Conservation (phyloP, 1,284 basidiomycete genomes). For the Acaromyces ingoldii region DNA sequence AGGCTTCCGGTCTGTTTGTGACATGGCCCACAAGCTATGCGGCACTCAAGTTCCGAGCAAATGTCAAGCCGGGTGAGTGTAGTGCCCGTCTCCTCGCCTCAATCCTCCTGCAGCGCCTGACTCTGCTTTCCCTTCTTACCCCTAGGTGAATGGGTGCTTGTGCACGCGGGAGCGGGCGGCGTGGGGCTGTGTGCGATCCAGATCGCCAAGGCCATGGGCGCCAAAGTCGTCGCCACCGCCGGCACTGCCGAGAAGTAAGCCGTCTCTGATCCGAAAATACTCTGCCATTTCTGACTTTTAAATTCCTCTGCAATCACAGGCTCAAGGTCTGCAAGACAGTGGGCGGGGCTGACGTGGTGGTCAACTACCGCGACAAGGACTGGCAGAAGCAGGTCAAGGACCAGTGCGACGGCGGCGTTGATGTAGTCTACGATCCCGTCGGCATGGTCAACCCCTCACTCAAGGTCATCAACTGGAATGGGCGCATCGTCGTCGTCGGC, state of each 20-base stretch:
- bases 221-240: constrained; percentile 41
- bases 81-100: too few relatives aligned
- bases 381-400: constrained; percentile 42
- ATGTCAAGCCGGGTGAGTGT: constrained; percentile 31
- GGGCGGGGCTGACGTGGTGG: constrained; percentile 38
- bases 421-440: constrained; percentile 58
- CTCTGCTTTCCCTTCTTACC: too few relatives aligned
- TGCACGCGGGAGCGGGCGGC: constrained; percentile 60
- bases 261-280: background rate
- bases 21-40: constrained; percentile 46
- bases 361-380: constrained; percentile 44
- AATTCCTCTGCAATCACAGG: background rate
- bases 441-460: constrained; percentile 40
- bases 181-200: constrained; percentile 66
- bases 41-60: constrained; percentile 32
- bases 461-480: constrained; percentile 84
- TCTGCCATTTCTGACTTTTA: background rate
- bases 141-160: constrained; percentile 39
- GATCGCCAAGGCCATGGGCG: constrained; percentile 45
- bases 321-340: constrained; percentile 31
- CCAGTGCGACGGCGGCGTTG: constrained; percentile 32
- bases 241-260: constrained; percentile 31
- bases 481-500: constrained; percentile 82
- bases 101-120: too few relatives aligned
- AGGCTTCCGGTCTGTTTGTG: constrained; percentile 57